A percentile compares a stretch with the other conserved stretches of the same genome.
These are phyloP conservation scores for Tolypocladium tundrense DNA, from an alignment of 2,329 filamentous ascomycete genomes.

Conservation along the genomic window DNA sequence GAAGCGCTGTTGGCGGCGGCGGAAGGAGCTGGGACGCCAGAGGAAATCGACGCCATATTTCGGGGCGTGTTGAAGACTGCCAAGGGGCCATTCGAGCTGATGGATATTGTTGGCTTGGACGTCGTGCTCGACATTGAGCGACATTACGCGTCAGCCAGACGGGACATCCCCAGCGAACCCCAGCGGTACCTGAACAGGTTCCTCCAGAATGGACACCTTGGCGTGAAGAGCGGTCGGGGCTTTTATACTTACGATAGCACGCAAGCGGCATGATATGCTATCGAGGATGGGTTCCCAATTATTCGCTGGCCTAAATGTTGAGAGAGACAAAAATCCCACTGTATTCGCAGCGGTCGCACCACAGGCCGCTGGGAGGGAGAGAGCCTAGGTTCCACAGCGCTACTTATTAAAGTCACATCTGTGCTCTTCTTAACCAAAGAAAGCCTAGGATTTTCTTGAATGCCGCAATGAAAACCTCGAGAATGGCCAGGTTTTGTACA, in stretches of 20 bases:
- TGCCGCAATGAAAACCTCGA: no score
- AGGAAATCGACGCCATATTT: slow-evolving; percentile 21
- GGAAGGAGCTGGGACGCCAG: slow-evolving; percentile 17
- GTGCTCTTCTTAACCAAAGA: no score
- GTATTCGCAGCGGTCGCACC: no score
- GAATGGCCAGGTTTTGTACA: no score
- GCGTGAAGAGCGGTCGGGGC: slow-evolving; percentile 17
- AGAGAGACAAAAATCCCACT: neutral
- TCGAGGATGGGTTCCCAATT: neutral
- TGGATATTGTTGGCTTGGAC: slow-evolving; percentile 20
- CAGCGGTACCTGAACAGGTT: slow-evolving; percentile 13
- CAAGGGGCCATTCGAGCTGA: slow-evolving; percentile 19
- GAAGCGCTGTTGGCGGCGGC: slow-evolving; percentile 19
- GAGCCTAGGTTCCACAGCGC: no score
- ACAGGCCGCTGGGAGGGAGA: no score
- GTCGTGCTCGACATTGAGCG: slow-evolving; percentile 20
- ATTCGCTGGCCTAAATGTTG: no score
- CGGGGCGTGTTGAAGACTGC: slow-evolving; percentile 17
- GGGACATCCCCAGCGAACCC: slow-evolving; percentile 12
- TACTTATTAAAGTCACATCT: no score
- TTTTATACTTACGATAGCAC: slow-evolving; percentile 10
- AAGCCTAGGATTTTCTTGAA: no score
- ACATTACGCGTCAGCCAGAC: slow-evolving; percentile 16
- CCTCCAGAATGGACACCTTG: slow-evolving; percentile 13
- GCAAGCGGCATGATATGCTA: neutral